Base-by-base conservation (phyloP, 257 asterid genomes). In the Scutellaria galericulata region DNA sequence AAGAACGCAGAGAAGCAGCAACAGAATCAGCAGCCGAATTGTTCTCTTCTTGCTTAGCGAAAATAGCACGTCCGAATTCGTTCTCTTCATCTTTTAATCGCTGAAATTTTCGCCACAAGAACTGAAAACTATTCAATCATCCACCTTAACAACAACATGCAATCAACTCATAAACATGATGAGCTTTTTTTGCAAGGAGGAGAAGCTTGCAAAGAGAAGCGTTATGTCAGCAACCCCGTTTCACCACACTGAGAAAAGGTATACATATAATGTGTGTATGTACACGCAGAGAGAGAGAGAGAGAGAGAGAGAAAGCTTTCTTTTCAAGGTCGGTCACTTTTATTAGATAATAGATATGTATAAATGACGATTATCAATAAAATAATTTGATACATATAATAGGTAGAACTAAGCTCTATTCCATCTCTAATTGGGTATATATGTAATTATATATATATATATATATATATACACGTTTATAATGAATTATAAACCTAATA, bases 1-100 rank as follows among this genome's bases (percentile, higher is more conserved):
- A 42, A 88, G 15, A 9, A 84, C 3, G 80, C 90, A 88, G 63
- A 84, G 55, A 48, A 81, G 2, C 1, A 82, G 85, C 64, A 88
- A 10, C n/a, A 82, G 73, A 45, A 82, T 75, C 83, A 85, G 60
- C 72, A 77, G 65, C 73, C 83, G 90, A 69, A 72, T 51, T 64
- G 86, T 81, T 74, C 81, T 83, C 66, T 86, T 85, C 78, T 92
- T 82, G 78, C 82, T 83, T 37, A 83, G 64, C 3, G 87, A 52
- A 80, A 84, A 65, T 73, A 83, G 71, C 79, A 79, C 48, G 68
- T 84, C 88, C 24, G 81, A 73, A 70, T 83, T 85, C 54, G 78
- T 78, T 74, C 81, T 82, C 76, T 84, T 91, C 90, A 93, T 93
- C 65, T 54, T 42, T 42, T 59, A 35, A 54, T 40, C 57, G n/a